Conservation (phyloP, 805 yeast genomes). For the Suhomyces prunicola region DNA sequence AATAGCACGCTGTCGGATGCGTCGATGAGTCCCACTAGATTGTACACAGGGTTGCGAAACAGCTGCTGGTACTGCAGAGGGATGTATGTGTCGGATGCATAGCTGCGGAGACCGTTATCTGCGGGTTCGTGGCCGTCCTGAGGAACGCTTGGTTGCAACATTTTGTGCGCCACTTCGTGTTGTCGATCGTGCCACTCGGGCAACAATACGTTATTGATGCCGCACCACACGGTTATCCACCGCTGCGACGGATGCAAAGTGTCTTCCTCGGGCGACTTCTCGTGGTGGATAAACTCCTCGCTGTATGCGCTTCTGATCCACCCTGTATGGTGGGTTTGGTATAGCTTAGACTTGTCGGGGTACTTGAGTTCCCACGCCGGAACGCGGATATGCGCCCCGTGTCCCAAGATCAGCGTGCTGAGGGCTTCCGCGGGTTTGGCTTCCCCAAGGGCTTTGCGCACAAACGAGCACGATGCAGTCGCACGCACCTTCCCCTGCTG, state of each 20-base stretch:
- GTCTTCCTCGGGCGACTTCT: constrained; percentile 35
- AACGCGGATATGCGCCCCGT: background rate
- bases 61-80: constrained; percentile 17
- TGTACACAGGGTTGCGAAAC: constrained; percentile 24
- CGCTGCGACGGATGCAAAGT: constrained; percentile 29
- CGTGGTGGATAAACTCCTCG: constrained; percentile 33
- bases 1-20: constrained; percentile 38
- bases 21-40: constrained; percentile 36
- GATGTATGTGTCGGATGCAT: background rate
- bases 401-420: background rate
- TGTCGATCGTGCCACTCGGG: constrained; percentile 10
- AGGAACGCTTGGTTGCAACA: constrained; percentile 2
- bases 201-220: constrained; percentile 19
- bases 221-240: constrained; percentile 41
- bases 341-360: constrained; percentile 22
- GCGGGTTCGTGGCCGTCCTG: background rate
- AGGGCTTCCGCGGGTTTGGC: background rate
- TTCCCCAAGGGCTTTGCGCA: background rate
- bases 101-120: background rate
- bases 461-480: constrained; percentile 49
- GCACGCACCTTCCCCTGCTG: constrained; percentile 54
- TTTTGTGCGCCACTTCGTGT: background rate
- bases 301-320: constrained; percentile 36
- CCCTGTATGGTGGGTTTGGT: constrained; percentile 33
- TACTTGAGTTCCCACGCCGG: constrained; percentile 17